Evolutionary conservation across 169 alveolate genomes (phyloP), one percentile per base, ranked within the genome.

Genomic region (Plasmodium billcollinsi): DNA sequence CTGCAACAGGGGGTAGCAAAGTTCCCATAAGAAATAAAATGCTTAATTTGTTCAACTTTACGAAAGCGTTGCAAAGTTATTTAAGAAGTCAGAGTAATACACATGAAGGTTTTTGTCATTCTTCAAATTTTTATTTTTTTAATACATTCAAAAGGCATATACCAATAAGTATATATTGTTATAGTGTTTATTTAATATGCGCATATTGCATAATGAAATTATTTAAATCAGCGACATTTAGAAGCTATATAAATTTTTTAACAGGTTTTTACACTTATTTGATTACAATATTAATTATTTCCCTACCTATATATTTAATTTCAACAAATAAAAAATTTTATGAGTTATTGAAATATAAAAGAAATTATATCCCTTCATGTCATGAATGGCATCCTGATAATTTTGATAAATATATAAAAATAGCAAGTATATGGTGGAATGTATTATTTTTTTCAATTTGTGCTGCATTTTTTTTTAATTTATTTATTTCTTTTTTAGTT

Each of bases 311-410:
- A 3, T 86, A 86, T 59, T 86, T 86, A 62, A 59, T 86, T 70
- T 86, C 92, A 33, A 71, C 92, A 12, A 86, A 86, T 71, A 75
- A 71, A 18, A 86, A 86, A 61, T 26, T 86, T 1, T 71, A 70
- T 54, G 88, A 86, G 20, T 18, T 86, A 11, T 14, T 86, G 43
- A 71, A 65, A 0, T 65, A 50, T 26, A 45, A 86, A 58, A 61
- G 50, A 43, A 86, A 43, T 29, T 39, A 39, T 39, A 52, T 86
- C 0, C 92, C 92, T 8, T 6, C 49, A 18, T 86, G 92, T 33
- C 12, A 21, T 21, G 92, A 86, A 43, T 86, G 92, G 92, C 92
- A 86, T 33, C 92, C 92, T 43, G 88, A 86, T 24, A 47, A 73
- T 59, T 86, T 71, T 74, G 47, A 39, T 5, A 29, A 2, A 6